Evolutionary conservation across 257 asterid species (phyloP), one percentile per base, ranked within the genome.

Genomic region (Nicotiana otophora): DNA sequence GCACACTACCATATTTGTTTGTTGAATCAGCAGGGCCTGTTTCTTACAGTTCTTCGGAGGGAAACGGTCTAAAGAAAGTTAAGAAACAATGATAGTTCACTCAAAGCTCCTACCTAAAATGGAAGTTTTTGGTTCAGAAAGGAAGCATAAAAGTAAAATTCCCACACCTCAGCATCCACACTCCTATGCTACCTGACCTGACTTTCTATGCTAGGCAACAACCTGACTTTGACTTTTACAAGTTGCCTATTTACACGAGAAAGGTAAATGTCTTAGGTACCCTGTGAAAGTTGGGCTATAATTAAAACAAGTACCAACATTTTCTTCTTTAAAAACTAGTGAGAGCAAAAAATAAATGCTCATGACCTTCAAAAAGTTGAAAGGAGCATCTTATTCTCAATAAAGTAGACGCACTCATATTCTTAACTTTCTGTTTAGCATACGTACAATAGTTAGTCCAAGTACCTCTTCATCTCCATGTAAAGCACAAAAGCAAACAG

Each of bases 401-500:
- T 42, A 70, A 70, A 42, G 60, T 39, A 70, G 78, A 70, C 17
- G 54, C 20, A 20, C 34, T 20, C 60, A 70, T 60, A 34, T 8
- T 14, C 5, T 79, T 26, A n/a, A 23, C 58, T 23, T 60, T 19
- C 75, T 80, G 76, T 23, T 60, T 33, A 36, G 33, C 76, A 80
- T 42, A 4, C 26, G 10, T 15, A 34, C 36, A 60, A 31, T 20
- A 23, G 74, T 79, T 20, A 46, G 57, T 62, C 48, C 76, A 80
- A 51, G 36, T 77, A 94, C 97, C 97, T 86, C 91, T 84, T 82
- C 90, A 62, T 86, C 87, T 82, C 83, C 88, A 80, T 85, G 51
- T 83, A 78, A 65, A 82, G 84, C 82, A 89, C 98, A 95, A 81
- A 88, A 89, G 83, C 99, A 95, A 86, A 93, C 95, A 48, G 84